A percentile compares a stretch with the other conserved stretches of the same genome.
Conservation (phyloP, 768 basidiomycete species). For the Mycena filopes region DNA sequence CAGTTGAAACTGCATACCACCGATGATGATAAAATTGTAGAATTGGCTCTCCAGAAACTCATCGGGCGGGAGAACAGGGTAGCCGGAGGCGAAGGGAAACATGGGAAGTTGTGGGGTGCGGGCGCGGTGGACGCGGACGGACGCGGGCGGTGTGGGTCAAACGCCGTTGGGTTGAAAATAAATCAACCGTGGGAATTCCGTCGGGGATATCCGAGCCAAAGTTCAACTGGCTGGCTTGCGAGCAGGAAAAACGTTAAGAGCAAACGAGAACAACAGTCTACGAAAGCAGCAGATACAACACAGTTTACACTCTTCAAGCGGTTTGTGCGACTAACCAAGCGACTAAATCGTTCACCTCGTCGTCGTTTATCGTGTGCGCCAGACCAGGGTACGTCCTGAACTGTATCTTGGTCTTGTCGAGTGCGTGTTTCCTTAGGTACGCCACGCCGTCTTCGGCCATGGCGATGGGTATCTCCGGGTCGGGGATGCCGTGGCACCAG, state of each 20-base stretch:
- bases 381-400: slow-evolving; percentile 45
- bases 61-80: too few species aligned
- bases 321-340: slow-evolving; percentile 28
- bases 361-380: slow-evolving; percentile 45
- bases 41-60: too few species aligned
- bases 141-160: too few species aligned
- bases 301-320: background rate
- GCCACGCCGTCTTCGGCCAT: slow-evolving; percentile 45
- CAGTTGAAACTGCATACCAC: too few species aligned
- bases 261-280: background rate
- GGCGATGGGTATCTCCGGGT: slow-evolving; percentile 49
- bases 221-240: too few species aligned
- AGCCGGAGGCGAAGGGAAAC: too few species aligned
- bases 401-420: slow-evolving; percentile 37
- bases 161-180: background rate
- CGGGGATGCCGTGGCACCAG: slow-evolving; percentile 54
- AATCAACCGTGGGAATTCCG: background rate
- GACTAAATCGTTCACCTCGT: slow-evolving; percentile 46
- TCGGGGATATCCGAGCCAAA: background rate
- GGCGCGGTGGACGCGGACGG: too few species aligned
- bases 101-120: too few species aligned
- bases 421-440: slow-evolving; percentile 44
- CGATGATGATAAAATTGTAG: too few species aligned
- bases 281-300: background rate
- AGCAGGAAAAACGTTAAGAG: too few species aligned